Conservation (phyloP, 2,329 filamentous ascomycete species). For the Aspergillus terreus region DNA sequence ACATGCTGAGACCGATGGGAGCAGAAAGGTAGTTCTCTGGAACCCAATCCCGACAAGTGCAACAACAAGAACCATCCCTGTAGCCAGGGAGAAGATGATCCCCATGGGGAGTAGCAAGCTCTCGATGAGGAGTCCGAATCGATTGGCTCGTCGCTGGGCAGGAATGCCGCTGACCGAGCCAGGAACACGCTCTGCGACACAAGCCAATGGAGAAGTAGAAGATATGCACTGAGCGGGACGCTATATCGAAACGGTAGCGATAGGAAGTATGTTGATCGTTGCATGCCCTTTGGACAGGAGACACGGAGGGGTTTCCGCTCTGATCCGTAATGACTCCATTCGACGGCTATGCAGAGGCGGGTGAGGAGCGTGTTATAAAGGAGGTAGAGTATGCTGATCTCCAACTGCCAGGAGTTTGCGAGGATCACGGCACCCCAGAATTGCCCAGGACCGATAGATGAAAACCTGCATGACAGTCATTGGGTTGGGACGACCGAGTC, state of each 20-base stretch:
- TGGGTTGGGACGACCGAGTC: too few relatives aligned
- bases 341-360: background rate
- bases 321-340: constrained; percentile 29
- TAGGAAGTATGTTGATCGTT: constrained; percentile 43
- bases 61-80: background rate
- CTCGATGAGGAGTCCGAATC: background rate
- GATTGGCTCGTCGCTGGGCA: background rate
- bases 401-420: constrained; percentile 2
- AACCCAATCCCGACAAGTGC: background rate
- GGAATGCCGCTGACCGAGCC: background rate
- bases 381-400: background rate
- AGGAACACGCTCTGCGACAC: background rate
- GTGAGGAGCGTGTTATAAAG: background rate
- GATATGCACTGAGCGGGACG: background rate
- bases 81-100: background rate
- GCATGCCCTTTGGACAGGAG: constrained; percentile 34
- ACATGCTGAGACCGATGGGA: background rate
- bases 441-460: background rate
- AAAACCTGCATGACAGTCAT: too few relatives aligned
- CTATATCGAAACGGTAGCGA: constrained; percentile 40
- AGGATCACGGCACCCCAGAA: background rate
- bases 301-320: constrained; percentile 39
- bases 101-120: background rate
- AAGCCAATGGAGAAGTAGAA: background rate
- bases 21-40: background rate